Evolutionary conservation across 139 green algal species (phyloP), one percentile per base, ranked within the genome.

Genomic region (Monoraphidium neglectum): DNA sequence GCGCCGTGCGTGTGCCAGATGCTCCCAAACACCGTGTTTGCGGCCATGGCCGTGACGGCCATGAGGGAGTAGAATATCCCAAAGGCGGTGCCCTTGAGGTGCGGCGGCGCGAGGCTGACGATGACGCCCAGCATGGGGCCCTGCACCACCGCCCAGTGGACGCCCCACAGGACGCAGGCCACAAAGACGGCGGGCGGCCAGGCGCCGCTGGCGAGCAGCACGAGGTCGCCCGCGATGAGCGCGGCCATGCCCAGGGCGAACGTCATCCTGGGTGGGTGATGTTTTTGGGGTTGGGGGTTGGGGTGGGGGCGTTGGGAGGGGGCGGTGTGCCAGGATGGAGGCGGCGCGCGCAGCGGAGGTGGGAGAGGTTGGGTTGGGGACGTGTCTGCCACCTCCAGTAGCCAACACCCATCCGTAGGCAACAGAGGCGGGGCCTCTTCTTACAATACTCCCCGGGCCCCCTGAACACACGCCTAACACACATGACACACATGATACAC

Each of bases 1-100:
- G 84, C 84, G 36, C 75, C 75, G 56, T 66, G 76, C 24, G 67
- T 64, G 57, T 85, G 74, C 84, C 86, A 90, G 33, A 88, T 56
- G 62, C 26, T 78, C 60, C 86, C 86, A 82, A 83, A 91, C 71
- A 87, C 72, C 33, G 68, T 84, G 77, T 88, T 88, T 59, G 81
- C 81, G 15, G 28, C 65, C 35, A 91, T 65, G 1, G 86, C 83
- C 0, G 79, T 86, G 1, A 84, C 26, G 2, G 86, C 86, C 86
- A 91, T 91, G 59, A 87, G 74, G 5, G 83, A 87, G 81, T 91
- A 91, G 61, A 88, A 91, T 79, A 91, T 89, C 49, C 86, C 86
- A 74, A 91, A 91, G 1, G 86, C 86, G 4, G 86, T 91, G 36
- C 86, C 86, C n/a, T 85, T 78, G 30, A 91, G 66, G 49, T 85